These are phyloP conservation scores for Crithidia brevicula DNA, from an alignment of 208 protist genomes.

Conservation along the genomic window DNA sequence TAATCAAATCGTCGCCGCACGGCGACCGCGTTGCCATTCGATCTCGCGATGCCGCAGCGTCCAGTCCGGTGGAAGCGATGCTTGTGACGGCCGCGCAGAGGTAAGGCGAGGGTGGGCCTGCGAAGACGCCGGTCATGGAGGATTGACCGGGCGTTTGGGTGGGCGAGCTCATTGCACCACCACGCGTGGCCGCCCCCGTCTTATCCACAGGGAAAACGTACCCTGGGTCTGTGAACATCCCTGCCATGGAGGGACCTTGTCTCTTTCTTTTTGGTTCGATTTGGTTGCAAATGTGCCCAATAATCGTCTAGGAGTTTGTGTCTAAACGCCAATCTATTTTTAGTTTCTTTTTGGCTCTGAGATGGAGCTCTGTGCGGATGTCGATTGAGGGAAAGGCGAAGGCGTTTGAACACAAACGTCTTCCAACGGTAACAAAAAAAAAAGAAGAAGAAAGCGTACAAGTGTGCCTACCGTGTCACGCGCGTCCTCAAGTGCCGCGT, in stretches of 20 bases:
- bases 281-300: not conserved
- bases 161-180: not conserved
- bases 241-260: no score
- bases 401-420: no score
- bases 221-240: not conserved
- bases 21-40: not conserved
- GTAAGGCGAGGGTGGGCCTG: not conserved
- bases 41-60: not conserved
- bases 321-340: no score
- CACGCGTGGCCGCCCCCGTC: not conserved
- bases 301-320: no score
- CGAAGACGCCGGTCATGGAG: constrained; percentile 28
- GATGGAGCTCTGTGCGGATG: no score
- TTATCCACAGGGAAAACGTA: constrained; percentile 3
- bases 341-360: no score
- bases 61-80: not conserved
- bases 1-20: constrained; percentile 7
- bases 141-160: not conserved
- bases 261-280: not conserved
- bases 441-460: no score
- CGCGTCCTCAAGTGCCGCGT: no score
- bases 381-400: no score
- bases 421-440: no score
- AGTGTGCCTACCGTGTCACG: no score
- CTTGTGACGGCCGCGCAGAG: not conserved